phyloP scores from a whole-genome alignment of 345 rosid genomes.

The Ricinus communis region DNA sequence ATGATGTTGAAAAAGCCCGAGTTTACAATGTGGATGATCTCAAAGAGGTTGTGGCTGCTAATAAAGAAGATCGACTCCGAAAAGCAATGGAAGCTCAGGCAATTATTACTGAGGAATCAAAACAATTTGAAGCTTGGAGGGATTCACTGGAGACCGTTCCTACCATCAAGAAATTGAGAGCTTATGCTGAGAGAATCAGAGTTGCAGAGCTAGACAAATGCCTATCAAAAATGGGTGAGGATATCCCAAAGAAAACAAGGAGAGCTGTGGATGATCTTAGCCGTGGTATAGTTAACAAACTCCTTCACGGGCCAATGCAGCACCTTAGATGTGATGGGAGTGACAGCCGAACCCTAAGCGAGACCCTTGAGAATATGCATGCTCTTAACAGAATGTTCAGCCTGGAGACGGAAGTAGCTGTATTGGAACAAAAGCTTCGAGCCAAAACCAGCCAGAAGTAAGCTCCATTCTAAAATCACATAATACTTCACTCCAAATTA shows the following conservation, averaged over 20 bases:
- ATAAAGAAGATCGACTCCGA: slow-evolving; percentile 85
- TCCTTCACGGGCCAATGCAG: slow-evolving; percentile 97
- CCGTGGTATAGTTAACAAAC: slow-evolving; percentile 88
- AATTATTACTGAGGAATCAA: slow-evolving; percentile 74
- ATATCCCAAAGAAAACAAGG: slow-evolving; percentile 74
- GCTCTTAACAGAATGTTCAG: slow-evolving; percentile 95
- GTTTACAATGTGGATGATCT: slow-evolving; percentile 95
- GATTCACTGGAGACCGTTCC: slow-evolving; percentile 95
- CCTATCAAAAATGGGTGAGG: slow-evolving; percentile 90
- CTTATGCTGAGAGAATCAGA: slow-evolving; percentile 91
- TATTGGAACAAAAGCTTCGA: slow-evolving; percentile 78
- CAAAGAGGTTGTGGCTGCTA: slow-evolving; percentile 98
- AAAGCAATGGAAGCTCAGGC: slow-evolving; percentile 96
- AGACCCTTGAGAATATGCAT: slow-evolving; percentile 95
- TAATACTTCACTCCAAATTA: slow-evolving; percentile 5
- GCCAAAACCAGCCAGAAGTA: slow-evolving; percentile 56
- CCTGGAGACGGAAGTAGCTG: slow-evolving; percentile 71
- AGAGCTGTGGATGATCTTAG: slow-evolving; percentile 89
- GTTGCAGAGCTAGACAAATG: slow-evolving; percentile 80
- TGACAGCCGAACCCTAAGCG: slow-evolving; percentile 69
- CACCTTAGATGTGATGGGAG: slow-evolving; percentile 94
- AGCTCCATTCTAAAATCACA: slow-evolving; percentile 10
- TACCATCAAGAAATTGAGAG: slow-evolving; percentile 90
- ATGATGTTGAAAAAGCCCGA: slow-evolving; percentile 47
- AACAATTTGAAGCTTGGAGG: slow-evolving; percentile 91